These are phyloP conservation scores for Wickerhamiella allomyrinae DNA, from an alignment of 805 yeast genomes.

Conservation along the genomic window DNA sequence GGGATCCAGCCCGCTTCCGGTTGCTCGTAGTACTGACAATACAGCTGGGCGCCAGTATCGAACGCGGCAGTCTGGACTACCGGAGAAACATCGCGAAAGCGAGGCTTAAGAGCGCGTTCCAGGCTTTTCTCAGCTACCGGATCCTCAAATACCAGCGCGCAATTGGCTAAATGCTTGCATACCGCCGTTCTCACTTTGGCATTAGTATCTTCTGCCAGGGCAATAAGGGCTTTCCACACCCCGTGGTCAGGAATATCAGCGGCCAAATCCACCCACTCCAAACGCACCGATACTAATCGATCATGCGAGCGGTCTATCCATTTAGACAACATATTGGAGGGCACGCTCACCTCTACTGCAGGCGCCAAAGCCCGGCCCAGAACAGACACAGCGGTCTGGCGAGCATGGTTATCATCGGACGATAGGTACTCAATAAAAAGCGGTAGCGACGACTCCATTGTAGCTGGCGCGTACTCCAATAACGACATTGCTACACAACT, in stretches of 20 bases:
- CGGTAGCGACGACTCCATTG: not conserved
- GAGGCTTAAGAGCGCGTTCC: not conserved
- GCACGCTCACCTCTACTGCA: not conserved
- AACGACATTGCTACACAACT: not conserved
- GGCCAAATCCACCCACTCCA: too few species aligned
- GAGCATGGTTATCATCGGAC: not conserved
- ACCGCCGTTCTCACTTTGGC: too few species aligned
- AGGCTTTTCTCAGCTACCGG: too few species aligned
- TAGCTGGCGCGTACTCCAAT: not conserved
- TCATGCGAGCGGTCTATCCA: not conserved
- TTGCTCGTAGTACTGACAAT: not conserved
- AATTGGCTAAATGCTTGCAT: too few species aligned
- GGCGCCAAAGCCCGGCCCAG: not conserved
- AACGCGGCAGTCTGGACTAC: not conserved
- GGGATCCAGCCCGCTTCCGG: not conserved
- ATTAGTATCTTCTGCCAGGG: too few species aligned
- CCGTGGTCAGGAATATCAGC: too few species aligned
- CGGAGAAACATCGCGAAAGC: not conserved
- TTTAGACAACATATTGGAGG: too few species aligned
- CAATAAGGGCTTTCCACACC: too few species aligned
- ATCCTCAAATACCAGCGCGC: too few species aligned
- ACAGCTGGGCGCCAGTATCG: not conserved
- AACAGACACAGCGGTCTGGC: not conserved
- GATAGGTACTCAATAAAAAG: not conserved
- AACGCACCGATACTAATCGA: not conserved